Evolutionary conservation across 495 filamentous ascomycete genomes (phyloP).

Genomic region (Aspergillus biplanus): DNA sequence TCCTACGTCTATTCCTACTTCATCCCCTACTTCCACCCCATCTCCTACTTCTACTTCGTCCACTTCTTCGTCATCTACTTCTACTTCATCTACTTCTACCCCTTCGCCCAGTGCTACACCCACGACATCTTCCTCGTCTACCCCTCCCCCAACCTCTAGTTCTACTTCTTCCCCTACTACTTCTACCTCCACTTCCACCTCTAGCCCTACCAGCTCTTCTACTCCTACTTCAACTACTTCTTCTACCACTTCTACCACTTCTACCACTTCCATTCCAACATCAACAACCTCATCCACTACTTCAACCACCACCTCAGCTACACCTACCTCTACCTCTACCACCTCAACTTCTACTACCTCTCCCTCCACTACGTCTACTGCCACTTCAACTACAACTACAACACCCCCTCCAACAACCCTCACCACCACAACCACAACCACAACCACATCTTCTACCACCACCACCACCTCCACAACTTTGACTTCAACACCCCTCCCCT

Average conservation of each 20-base stretch:
- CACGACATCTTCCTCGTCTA: neutral
- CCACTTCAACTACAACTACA: neutral
- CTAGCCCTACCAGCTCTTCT: too few relatives aligned
- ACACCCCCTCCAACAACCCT: too few relatives aligned
- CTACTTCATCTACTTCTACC: neutral
- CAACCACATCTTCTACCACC: neutral
- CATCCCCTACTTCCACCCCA: neutral
- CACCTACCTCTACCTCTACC: neutral
- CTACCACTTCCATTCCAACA: neutral
- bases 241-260: neutral
- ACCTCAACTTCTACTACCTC: neutral
- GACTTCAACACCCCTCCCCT: neutral
- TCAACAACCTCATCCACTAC: neutral
- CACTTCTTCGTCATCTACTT: neutral
- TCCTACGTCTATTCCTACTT: too few relatives aligned
- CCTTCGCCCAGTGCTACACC: neutral
- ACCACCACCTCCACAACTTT: neutral
- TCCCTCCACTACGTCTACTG: too few relatives aligned
- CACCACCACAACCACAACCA: too few relatives aligned
- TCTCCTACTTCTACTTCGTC: neutral
- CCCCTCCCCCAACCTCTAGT: neutral
- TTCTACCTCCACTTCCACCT: neutral
- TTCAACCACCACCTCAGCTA: conserved; percentile 1
- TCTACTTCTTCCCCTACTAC: neutral
- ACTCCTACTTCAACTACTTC: too few relatives aligned